phyloP scores from a whole-genome alignment of 1,284 basidiomycete genomes.

The Stygiomarasmius scandens region DNA sequence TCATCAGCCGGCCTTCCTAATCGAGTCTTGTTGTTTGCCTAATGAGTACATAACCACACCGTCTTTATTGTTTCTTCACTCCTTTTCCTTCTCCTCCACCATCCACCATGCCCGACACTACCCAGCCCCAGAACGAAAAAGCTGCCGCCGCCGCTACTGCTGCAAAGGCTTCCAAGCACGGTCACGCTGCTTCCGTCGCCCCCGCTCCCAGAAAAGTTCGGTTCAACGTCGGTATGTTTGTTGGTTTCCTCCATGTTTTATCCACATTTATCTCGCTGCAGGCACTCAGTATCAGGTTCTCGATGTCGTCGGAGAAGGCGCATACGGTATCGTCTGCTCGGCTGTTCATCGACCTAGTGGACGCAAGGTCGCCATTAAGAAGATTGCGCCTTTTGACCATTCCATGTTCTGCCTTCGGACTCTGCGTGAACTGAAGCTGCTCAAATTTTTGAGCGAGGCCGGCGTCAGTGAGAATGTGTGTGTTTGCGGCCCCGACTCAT shows the following conservation, averaged over 20 bases:
- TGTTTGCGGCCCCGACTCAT: slow-evolving; percentile 22
- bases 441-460: slow-evolving; percentile 89
- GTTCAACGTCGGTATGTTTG: slow-evolving; percentile 84
- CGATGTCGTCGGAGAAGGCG: slow-evolving; percentile 89
- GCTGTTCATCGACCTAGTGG: slow-evolving; percentile 82
- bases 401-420: slow-evolving; percentile 91
- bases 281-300: slow-evolving; percentile 86
- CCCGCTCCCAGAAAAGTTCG: slow-evolving; percentile 85
- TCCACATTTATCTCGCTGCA: slow-evolving; percentile 27
- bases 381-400: slow-evolving; percentile 91
- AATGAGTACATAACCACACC: slow-evolving; percentile 6
- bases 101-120: slow-evolving; percentile 15
- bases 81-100: slow-evolving; percentile 1
- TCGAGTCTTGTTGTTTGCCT: slow-evolving; percentile 2
- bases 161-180: slow-evolving; percentile 58
- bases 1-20: slow-evolving; percentile 3
- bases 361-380: slow-evolving; percentile 87
- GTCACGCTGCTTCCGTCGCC: slow-evolving; percentile 61
- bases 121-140: slow-evolving; percentile 12
- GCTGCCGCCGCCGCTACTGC: slow-evolving; percentile 4
- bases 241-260: slow-evolving; percentile 10
- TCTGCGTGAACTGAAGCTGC: slow-evolving; percentile 83
- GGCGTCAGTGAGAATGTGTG: slow-evolving; percentile 92
- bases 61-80: slow-evolving; percentile 8
- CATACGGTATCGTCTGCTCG: slow-evolving; percentile 88